These are phyloP conservation scores for Syzygium aromaticum DNA, from an alignment of 345 rosid genomes.

Conservation along the genomic window DNA sequence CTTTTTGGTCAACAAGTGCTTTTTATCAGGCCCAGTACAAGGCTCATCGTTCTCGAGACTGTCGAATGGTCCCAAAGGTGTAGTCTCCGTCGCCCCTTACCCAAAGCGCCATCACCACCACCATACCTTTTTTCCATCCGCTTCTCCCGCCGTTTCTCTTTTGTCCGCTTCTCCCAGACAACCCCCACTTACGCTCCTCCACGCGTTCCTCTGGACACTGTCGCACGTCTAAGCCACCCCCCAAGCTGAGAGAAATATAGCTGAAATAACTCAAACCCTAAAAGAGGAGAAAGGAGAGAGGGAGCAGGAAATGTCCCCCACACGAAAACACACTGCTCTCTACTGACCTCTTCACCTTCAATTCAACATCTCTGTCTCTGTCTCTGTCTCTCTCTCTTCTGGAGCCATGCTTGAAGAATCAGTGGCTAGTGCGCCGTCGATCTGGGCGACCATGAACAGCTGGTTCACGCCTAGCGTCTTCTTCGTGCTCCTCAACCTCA, in stretches of 20 bases:
- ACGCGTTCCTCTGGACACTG: not conserved
- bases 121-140: not conserved
- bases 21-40: not conserved
- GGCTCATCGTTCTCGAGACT: not conserved
- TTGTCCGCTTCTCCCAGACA: not conserved
- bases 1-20: not conserved
- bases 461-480: constrained; percentile 77
- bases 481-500: constrained; percentile 61
- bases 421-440: constrained; percentile 27
- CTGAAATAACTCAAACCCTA: not conserved
- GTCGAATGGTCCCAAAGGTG: not conserved
- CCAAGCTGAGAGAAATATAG: not conserved
- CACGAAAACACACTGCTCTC: not conserved
- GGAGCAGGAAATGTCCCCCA: not conserved
- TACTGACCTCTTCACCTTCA: not conserved
- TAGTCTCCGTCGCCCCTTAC: not conserved
- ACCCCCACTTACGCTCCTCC: not conserved
- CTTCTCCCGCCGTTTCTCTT: not conserved
- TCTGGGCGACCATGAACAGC: constrained; percentile 59
- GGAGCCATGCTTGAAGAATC: constrained; percentile 42
- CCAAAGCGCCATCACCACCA: not conserved
- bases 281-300: not conserved
- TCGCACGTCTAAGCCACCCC: not conserved
- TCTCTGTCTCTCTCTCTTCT: not conserved
- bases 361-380: not conserved